Base-by-base conservation (phyloP, 768 basidiomycete species). In the Hygrocybe punicea region DNA sequence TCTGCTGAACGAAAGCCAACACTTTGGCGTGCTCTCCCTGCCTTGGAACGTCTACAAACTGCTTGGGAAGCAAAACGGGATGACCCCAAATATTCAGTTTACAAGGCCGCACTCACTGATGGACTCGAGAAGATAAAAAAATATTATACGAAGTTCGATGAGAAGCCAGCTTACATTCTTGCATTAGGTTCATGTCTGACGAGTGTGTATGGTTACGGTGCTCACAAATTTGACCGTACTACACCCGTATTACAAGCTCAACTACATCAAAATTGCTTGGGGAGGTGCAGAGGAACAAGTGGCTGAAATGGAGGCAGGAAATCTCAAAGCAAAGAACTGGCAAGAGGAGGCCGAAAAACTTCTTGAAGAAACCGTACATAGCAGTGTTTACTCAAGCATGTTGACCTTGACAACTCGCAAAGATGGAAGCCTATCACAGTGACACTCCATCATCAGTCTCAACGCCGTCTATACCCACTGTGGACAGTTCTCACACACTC, bases 231-330 rank as follows among this genome's bases (percentile, higher is more conserved):
- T 29, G 29, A n/a, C 42, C 68, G 67, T 64, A 1, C 49, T 71
- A 13, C 68, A 73, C 34, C 71, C 66, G 0, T 74, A 71, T 51
- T 73, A 64, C 59, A 73, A 72, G n/a, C 57, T 71, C 0, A 23
- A 39, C 0, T 73, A 69, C 52, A 67, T 69, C 2, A 17, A 64
- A 39, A 9, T 60, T 9, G 37, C 48, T 3, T 73, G 71, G 71
- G 69, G 71, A 4, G 62, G 71, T 5, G 51, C 56, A 0, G 49
- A 64, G 2, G 71, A 73, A 39, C 68, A 71, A 25, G 48, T 9
- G 14, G 53, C 37, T 0, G 58, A 64, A 44, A 51, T 51, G 17
- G 53, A 23, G 0, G 56, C 40, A 24, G 63, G 65, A 6, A 61
- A 66, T 35, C n/a, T 10, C 3, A 2, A 58, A 34, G 59, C 63